A percentile compares a stretch with the other conserved stretches of the same genome.
Conservation (phyloP, 108 stramenopile genomes). For the Cylindrotheca fusiformis region DNA sequence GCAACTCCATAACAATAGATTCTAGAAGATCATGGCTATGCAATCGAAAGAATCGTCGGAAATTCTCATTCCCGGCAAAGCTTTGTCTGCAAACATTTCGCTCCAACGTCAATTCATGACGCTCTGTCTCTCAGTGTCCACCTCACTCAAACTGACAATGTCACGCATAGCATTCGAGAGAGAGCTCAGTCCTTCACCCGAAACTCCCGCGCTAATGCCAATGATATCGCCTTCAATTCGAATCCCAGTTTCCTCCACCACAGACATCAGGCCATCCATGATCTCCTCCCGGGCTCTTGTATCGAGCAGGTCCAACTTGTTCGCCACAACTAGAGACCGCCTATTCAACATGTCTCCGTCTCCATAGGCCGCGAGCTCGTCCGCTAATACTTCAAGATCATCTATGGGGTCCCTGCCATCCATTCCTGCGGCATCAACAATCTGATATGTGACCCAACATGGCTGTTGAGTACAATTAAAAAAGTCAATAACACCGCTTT, state of each 20-base stretch:
- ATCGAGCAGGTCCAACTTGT: constrained; percentile 80
- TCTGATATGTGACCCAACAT: no score
- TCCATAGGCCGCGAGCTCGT: constrained; percentile 73
- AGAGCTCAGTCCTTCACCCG: constrained; percentile 62
- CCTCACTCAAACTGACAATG: constrained; percentile 11
- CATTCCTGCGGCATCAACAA: constrained; percentile 78
- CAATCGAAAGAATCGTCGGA: neutral
- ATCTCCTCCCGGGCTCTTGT: constrained; percentile 47
- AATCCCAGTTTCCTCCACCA: constrained; percentile 63
- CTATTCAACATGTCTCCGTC: constrained; percentile 64
- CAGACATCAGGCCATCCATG: constrained; percentile 35
- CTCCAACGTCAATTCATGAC: neutral
- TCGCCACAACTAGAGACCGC: constrained; percentile 75
- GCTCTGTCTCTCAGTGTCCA: neutral
- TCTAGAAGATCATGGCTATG: neutral
- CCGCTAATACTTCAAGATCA: constrained; percentile 61
- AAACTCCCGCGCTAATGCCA: constrained; percentile 82
- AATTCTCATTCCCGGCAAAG: neutral
- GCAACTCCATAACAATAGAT: neutral
- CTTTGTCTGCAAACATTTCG: neutral
- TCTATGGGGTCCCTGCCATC: constrained; percentile 70
- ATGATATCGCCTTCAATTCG: constrained; percentile 53
- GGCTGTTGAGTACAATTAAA: no score
- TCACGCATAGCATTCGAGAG: constrained; percentile 60
- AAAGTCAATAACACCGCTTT: no score